These are phyloP conservation scores for Penicillium pancosmium DNA, from an alignment of 495 filamentous ascomycete genomes.

Conservation along the genomic window DNA sequence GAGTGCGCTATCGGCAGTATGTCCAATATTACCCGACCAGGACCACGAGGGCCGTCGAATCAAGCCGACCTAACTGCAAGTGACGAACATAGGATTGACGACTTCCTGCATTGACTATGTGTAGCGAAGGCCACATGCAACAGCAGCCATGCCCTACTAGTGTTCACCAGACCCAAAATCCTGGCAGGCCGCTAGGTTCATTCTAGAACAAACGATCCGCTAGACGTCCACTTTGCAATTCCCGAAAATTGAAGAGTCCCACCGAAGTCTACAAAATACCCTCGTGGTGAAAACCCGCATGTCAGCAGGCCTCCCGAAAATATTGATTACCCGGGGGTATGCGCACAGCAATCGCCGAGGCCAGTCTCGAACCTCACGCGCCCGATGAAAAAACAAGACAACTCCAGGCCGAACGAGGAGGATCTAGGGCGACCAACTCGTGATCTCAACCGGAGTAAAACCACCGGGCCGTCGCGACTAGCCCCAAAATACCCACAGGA, in stretches of 20 bases:
- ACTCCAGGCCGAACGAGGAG: not conserved
- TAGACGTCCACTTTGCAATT: not conserved
- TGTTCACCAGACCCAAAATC: not conserved
- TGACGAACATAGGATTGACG: not conserved
- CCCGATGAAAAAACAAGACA: not conserved
- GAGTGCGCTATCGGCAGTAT: too few species aligned
- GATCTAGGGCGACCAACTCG: not conserved
- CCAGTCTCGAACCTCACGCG: not conserved
- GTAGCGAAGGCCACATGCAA: not conserved
- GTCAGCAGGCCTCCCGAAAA: not conserved
- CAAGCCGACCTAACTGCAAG: not conserved
- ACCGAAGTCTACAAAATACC: not conserved
- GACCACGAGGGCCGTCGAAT: too few species aligned
- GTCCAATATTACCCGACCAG: too few species aligned
- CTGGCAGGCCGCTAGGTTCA: not conserved
- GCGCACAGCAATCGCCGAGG: not conserved
- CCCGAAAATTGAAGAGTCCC: not conserved
- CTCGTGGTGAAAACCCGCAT: not conserved
- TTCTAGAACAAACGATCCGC: not conserved
- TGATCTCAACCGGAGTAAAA: not conserved
- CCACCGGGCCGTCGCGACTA: not conserved
- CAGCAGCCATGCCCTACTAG: not conserved
- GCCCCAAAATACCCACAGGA: conserved; percentile 1
- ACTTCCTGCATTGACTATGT: not conserved
- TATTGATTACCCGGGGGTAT: not conserved